Conservation (phyloP, 1,284 basidiomycete genomes). For the Papiliotrema flavescens region DNA sequence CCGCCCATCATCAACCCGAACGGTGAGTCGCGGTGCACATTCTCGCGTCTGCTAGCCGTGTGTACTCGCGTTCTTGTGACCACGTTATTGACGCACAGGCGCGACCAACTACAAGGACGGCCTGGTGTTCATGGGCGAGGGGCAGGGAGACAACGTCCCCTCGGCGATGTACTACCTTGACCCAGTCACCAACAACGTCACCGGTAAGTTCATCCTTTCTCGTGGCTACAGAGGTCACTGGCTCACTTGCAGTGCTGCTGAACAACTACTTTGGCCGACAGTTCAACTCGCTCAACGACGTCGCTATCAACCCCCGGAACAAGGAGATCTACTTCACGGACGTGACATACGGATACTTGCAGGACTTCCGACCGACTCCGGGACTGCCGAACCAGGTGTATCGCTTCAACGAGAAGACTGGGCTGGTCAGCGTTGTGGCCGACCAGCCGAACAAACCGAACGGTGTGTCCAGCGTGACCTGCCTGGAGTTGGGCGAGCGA, state of each 20-base stretch:
- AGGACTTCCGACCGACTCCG: slow-evolving; percentile 62
- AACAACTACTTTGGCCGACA: slow-evolving; percentile 72
- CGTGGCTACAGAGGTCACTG: not conserved
- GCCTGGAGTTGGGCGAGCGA: too few relatives aligned
- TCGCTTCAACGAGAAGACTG: slow-evolving; percentile 61
- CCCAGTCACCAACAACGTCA: slow-evolving; percentile 58
- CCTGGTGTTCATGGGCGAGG: slow-evolving; percentile 64
- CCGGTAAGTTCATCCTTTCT: slow-evolving; percentile 33
- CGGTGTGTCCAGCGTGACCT: slow-evolving; percentile 20
- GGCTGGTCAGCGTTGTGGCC: slow-evolving; percentile 64
- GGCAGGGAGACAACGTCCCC: slow-evolving; percentile 58
- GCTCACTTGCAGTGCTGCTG: slow-evolving; percentile 51
- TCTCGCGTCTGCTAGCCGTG: not conserved
- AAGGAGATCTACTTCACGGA: slow-evolving; percentile 52
- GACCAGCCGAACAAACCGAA: slow-evolving; percentile 57
- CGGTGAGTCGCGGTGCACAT: slow-evolving; percentile 45
- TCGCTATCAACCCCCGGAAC: slow-evolving; percentile 61
- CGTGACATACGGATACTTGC: slow-evolving; percentile 56
- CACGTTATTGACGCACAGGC: slow-evolving; percentile 41
- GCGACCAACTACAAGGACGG: slow-evolving; percentile 58
- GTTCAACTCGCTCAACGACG: slow-evolving; percentile 76
- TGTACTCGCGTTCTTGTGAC: not conserved
- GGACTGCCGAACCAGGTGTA: slow-evolving; percentile 70
- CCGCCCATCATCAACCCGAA: slow-evolving; percentile 68
- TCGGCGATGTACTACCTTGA: slow-evolving; percentile 65